Percentiles rank a stretch among this genome's conserved stretches.
Evolutionary conservation across 352 stramenopile species (phyloP).

Genomic region (Phytopythium sindhum): DNA sequence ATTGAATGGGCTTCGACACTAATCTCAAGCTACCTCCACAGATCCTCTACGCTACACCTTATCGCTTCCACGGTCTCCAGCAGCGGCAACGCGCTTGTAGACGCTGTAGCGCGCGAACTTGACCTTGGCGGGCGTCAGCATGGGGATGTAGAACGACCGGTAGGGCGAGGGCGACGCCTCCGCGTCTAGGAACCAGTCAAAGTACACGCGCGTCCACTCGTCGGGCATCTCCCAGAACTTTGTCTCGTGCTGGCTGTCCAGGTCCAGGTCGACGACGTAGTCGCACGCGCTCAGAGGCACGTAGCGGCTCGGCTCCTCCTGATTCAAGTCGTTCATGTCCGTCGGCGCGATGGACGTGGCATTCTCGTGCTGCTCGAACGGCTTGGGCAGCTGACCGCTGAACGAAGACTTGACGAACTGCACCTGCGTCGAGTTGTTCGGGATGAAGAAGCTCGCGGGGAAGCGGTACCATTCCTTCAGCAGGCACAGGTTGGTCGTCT

Average conservation of each 20-base stretch:
- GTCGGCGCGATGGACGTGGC: slow-evolving; percentile 57
- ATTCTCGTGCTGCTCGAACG: slow-evolving; percentile 75
- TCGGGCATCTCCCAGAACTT: slow-evolving; percentile 57
- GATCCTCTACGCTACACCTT: neutral
- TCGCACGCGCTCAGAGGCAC: slow-evolving; percentile 75
- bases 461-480: slow-evolving; percentile 98
- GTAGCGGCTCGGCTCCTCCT: slow-evolving; percentile 89
- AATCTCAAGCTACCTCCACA: neutral
- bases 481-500: slow-evolving; percentile 83
- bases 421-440: slow-evolving; percentile 68
- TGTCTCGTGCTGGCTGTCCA: slow-evolving; percentile 56
- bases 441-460: slow-evolving; percentile 95
- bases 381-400: slow-evolving; percentile 91
- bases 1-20: neutral
- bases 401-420: slow-evolving; percentile 94
- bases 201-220: slow-evolving; percentile 52
- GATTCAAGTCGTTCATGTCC: slow-evolving; percentile 94
- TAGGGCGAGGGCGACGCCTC: slow-evolving; percentile 60
- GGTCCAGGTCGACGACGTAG: slow-evolving; percentile 87
- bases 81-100: slow-evolving; percentile 46
- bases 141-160: slow-evolving; percentile 76
- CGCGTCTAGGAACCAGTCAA: slow-evolving; percentile 55
- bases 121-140: slow-evolving; percentile 51
- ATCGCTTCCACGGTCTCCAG: neutral
- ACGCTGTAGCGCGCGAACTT: slow-evolving; percentile 58